phyloP scores from a whole-genome alignment of 2,329 filamentous ascomycete genomes.

The Teratosphaeriaceae sp. region DNA sequence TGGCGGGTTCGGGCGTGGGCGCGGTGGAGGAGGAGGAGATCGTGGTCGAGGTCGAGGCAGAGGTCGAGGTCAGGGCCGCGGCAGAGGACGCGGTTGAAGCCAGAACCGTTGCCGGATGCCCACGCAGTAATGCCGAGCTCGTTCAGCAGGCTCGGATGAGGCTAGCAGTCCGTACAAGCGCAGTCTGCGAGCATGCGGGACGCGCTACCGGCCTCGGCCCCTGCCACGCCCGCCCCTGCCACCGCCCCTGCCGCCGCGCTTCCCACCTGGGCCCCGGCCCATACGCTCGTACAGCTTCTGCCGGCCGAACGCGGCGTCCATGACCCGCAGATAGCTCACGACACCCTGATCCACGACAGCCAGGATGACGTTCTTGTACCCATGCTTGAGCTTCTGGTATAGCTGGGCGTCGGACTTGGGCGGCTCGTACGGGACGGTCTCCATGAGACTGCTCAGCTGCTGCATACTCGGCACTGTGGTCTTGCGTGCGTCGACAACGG shows the following conservation, averaged over 20 bases:
- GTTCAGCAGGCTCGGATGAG: too few relatives aligned
- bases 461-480: slow-evolving; percentile 65
- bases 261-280: slow-evolving; percentile 35
- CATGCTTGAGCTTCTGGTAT: slow-evolving; percentile 77
- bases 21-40: slow-evolving; percentile 17
- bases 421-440: slow-evolving; percentile 64
- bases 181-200: background rate
- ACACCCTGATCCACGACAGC: slow-evolving; percentile 87
- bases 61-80: slow-evolving; percentile 1
- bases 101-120: background rate
- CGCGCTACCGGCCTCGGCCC: background rate
- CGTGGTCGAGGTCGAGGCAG: slow-evolving; percentile 13
- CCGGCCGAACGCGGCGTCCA: slow-evolving; percentile 66
- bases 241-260: slow-evolving; percentile 37
- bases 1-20: slow-evolving; percentile 17
- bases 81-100: background rate
- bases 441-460: slow-evolving; percentile 65
- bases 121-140: too few relatives aligned
- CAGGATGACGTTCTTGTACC: slow-evolving; percentile 73
- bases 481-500: slow-evolving; percentile 69
- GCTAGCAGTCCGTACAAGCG: too few relatives aligned
- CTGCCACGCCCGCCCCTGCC: slow-evolving; percentile 25
- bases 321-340: slow-evolving; percentile 77
- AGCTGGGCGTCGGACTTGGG: slow-evolving; percentile 45
- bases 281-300: slow-evolving; percentile 62